phyloP scores from a whole-genome alignment of 257 asterid genomes.

The Thymus mandschuricus region DNA sequence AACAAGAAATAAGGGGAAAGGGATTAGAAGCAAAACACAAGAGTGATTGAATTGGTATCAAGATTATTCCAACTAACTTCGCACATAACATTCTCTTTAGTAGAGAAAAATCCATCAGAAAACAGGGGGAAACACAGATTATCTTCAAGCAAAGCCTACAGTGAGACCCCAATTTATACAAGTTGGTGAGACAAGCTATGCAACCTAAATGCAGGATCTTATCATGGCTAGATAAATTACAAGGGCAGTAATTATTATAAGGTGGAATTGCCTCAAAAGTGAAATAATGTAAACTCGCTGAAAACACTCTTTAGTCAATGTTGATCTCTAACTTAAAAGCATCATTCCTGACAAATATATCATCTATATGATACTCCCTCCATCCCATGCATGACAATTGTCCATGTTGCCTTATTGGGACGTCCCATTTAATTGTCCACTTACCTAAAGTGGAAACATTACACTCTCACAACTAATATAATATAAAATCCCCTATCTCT shows the following conservation, averaged over 20 bases:
- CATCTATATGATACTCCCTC: neutral
- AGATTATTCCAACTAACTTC: slow-evolving; percentile 18
- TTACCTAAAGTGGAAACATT: no score
- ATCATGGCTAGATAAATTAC: slow-evolving; percentile 33
- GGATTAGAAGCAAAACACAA: neutral
- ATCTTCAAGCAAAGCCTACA: slow-evolving; percentile 21
- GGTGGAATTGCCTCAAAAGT: slow-evolving; percentile 35
- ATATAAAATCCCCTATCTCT: no score
- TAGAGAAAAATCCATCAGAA: slow-evolving; percentile 8
- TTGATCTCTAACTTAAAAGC: neutral
- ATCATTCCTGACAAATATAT: neutral
- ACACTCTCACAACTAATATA: no score
- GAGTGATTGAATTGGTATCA: neutral
- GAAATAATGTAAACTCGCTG: slow-evolving; percentile 1
- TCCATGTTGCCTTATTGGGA: no score
- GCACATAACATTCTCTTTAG: slow-evolving; percentile 19
- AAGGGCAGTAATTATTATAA: slow-evolving; percentile 35
- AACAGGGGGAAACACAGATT: neutral
- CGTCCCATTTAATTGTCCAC: no score
- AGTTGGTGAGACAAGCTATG: slow-evolving; percentile 21
- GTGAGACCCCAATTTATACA: slow-evolving; percentile 37
- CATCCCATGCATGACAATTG: no score
- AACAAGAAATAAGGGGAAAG: neutral
- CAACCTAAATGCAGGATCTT: slow-evolving; percentile 33
- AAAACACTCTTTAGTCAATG: neutral